Evolutionary conservation across 768 basidiomycete genomes (phyloP), one percentile per base, ranked within the genome.

Genomic region (Galerina sulciceps): DNA sequence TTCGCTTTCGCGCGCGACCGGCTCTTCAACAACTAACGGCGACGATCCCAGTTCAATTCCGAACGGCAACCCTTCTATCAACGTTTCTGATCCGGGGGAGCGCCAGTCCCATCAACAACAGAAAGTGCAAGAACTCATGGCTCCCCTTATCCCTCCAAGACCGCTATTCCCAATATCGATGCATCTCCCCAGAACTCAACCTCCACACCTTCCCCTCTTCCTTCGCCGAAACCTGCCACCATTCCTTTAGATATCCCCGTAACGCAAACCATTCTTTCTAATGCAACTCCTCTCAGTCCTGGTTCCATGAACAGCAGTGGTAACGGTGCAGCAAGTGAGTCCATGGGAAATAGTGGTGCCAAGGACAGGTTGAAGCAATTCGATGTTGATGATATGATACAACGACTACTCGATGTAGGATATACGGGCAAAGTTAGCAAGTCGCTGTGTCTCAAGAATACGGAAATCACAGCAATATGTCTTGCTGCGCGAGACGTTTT

Each of bases 371-470:
- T 79, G 58, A 87, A 83, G 70, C 86, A 85, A 45, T 81, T 98
- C 66, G 97, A 99, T 74, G 87, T 99, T 57, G 96, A 99, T 75
- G 96, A 98, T 74, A 97, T 99, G 92, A 99, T 99, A 69, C 89
- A 91, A 70, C 88, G 96, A 50, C 84, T 99, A 45, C 81, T 99
- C 63, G 96, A 98, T 66, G 94, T 97, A 6, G 97, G 96, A 4
- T 99, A 99, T 73, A 93, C 92, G 5, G 96, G 96, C 73, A 99
- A 99, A 84, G 92, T 98, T 64, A 94, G 90, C 81, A 99, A 97
- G 75, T 92, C 93, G 34, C 83, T 93, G 68, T 96, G 87, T 78
- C 82, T 99, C 60, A 99, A 99, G 83, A 99, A 97, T 72, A 84
- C 88, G 22, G 97, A 99, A 79, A 97, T 99, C 67, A 89, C 90